phyloP scores from a whole-genome alignment of 441 rosid species.

The Capsella rubella region DNA sequence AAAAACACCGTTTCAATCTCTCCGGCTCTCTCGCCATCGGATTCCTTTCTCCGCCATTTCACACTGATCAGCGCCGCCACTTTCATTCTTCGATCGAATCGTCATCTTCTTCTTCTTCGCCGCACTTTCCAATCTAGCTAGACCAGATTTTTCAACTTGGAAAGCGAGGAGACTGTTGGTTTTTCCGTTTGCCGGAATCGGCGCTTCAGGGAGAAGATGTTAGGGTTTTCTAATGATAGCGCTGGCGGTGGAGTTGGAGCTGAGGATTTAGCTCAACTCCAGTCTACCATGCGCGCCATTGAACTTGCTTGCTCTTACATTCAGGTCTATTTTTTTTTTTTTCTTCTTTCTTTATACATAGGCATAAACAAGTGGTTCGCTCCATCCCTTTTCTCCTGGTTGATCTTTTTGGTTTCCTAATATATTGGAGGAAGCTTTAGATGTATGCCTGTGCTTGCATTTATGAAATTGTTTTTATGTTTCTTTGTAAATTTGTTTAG shows the following conservation, averaged over 20 bases:
- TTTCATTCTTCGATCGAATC: slow-evolving; percentile 26
- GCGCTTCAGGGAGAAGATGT: slow-evolving; percentile 47
- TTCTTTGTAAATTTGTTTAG: slow-evolving; percentile 20
- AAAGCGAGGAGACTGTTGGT: slow-evolving; percentile 27
- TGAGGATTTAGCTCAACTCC: slow-evolving; percentile 72
- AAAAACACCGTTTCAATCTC: slow-evolving; percentile 35
- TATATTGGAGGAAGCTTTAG: slow-evolving; percentile 15
- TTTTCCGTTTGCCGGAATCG: slow-evolving; percentile 25
- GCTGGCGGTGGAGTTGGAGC: slow-evolving; percentile 42
- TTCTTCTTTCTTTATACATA: slow-evolving; percentile 29
- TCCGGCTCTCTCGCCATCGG: slow-evolving; percentile 43
- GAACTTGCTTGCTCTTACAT: slow-evolving; percentile 92
- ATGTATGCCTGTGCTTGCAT: slow-evolving; percentile 31
- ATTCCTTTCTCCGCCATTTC: slow-evolving; percentile 42
- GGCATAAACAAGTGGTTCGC: slow-evolving; percentile 2
- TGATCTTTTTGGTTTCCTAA: slow-evolving; percentile 12
- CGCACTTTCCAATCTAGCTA: slow-evolving; percentile 6
- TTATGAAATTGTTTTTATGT: slow-evolving; percentile 19
- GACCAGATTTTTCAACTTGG: neutral
- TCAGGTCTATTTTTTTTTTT: slow-evolving; percentile 58
- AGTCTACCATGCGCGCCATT: slow-evolving; percentile 91
- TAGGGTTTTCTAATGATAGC: slow-evolving; percentile 55
- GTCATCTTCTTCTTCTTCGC: neutral
- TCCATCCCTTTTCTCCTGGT: neutral
- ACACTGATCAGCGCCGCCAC: slow-evolving; percentile 38